Percentiles rank a stretch among this genome's conserved stretches.
These are phyloP conservation scores for Fusarium gaditjirri DNA, from an alignment of 2,329 filamentous ascomycete genomes.

Conservation along the genomic window DNA sequence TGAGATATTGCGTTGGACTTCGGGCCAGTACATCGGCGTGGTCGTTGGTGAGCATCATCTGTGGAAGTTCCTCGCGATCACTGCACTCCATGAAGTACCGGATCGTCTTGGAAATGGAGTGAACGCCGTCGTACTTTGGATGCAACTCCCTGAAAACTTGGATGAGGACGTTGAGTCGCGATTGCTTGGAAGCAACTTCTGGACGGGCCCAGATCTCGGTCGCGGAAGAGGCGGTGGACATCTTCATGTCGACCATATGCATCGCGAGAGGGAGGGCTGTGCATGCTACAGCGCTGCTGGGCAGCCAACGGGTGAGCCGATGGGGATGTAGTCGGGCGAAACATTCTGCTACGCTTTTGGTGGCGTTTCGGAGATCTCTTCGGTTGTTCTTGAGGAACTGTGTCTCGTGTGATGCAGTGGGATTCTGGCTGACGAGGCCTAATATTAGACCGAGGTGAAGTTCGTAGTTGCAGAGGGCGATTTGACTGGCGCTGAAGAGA, in stretches of 20 bases:
- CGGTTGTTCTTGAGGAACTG: constrained; percentile 31
- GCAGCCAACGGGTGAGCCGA: constrained; percentile 26
- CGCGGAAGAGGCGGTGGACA: constrained; percentile 24
- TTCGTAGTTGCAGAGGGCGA: constrained; percentile 33
- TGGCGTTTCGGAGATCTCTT: constrained; percentile 24
- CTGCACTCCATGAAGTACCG: constrained; percentile 38
- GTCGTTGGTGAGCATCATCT: background rate
- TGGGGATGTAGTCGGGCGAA: constrained; percentile 18
- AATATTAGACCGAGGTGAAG: constrained; percentile 29
- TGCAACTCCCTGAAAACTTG: constrained; percentile 34
- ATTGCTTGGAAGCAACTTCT: constrained; percentile 26
- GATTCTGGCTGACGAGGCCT: constrained; percentile 5
- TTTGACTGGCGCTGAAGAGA: constrained; percentile 12
- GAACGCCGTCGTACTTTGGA: constrained; percentile 34
- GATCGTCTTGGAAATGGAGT: constrained; percentile 37
- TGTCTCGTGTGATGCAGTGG: background rate
- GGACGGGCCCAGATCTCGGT: constrained; percentile 24
- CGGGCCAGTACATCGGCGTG: constrained; percentile 15
- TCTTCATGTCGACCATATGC: constrained; percentile 34
- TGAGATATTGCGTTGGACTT: constrained; percentile 29
- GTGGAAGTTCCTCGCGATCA: background rate
- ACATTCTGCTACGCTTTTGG: constrained; percentile 31
- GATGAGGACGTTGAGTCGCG: constrained; percentile 30
- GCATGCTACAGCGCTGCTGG: constrained; percentile 36
- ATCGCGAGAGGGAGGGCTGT: constrained; percentile 33